Conservation (phyloP, 148 eudicot genomes). For the Fagopyrum esculentum region DNA sequence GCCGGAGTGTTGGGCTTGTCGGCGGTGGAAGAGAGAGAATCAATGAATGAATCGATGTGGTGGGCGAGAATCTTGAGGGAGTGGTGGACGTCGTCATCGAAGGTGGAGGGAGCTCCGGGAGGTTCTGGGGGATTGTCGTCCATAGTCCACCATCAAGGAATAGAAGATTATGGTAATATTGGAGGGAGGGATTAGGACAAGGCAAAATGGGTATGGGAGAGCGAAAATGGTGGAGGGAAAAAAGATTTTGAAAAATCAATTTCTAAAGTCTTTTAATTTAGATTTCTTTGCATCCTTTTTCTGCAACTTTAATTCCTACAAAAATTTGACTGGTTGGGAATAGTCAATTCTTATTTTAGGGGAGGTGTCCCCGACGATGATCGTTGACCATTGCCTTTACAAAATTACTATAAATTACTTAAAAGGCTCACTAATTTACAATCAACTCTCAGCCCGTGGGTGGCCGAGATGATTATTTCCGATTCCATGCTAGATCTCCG, state of each 20-base stretch:
- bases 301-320: not conserved
- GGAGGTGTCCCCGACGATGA: not conserved
- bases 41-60: constrained; percentile 7
- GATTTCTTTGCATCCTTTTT: not conserved
- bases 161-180: not conserved
- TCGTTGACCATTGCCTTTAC: not conserved
- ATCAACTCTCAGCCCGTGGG: too few relatives aligned
- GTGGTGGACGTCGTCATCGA: not conserved
- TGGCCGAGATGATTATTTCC: too few relatives aligned
- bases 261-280: not conserved
- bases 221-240: not conserved
- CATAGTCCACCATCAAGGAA: constrained; percentile 9
- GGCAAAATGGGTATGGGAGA: not conserved
- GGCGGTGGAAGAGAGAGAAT: not conserved
- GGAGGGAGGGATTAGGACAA: not conserved
- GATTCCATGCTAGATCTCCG: too few relatives aligned
- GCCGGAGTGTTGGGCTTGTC: not conserved
- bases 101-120: not conserved
- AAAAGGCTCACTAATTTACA: too few relatives aligned
- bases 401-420: too few relatives aligned
- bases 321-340: not conserved
- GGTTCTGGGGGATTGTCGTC: not conserved
- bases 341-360: not conserved
- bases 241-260: not conserved
- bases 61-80: not conserved